Evolutionary conservation across 2,329 filamentous ascomycete species (phyloP).

Genomic region (Sporothrix variecibatus): DNA sequence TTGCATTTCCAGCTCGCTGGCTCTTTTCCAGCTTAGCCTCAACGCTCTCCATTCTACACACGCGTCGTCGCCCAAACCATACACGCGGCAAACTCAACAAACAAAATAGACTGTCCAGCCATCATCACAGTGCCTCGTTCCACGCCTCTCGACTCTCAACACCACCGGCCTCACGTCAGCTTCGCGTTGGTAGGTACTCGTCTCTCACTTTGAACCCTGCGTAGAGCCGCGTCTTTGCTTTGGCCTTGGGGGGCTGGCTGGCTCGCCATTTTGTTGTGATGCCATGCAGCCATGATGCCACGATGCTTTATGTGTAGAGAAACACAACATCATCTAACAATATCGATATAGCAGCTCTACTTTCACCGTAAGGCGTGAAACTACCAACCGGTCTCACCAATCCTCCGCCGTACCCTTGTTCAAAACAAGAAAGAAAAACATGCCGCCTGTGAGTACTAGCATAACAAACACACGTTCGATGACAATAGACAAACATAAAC

Average conservation of each 20-base stretch:
- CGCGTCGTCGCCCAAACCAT: background rate
- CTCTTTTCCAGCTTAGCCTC: constrained; percentile 28
- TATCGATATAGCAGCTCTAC: background rate
- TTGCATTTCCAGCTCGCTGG: background rate
- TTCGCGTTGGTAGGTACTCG: background rate
- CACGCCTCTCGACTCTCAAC: background rate
- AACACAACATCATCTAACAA: background rate
- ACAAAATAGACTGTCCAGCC: background rate
- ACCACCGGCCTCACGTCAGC: background rate
- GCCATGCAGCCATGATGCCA: background rate
- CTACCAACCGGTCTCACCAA: background rate
- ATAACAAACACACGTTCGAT: too few relatives aligned
- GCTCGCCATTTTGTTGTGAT: background rate
- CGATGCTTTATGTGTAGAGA: background rate
- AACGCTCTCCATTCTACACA: background rate
- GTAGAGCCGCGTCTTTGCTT: background rate
- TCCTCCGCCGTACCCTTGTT: background rate
- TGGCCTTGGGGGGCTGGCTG: background rate
- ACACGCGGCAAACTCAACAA: background rate
- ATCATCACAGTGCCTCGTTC: background rate
- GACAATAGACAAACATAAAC: background rate
- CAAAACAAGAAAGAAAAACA: constrained; percentile 20
- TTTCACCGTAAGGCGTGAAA: background rate
- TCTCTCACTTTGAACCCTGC: background rate
- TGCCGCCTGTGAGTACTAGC: constrained; percentile 31